These are phyloP conservation scores for Sporothrix luriei DNA, from an alignment of 2,329 filamentous ascomycete genomes.

Conservation along the genomic window DNA sequence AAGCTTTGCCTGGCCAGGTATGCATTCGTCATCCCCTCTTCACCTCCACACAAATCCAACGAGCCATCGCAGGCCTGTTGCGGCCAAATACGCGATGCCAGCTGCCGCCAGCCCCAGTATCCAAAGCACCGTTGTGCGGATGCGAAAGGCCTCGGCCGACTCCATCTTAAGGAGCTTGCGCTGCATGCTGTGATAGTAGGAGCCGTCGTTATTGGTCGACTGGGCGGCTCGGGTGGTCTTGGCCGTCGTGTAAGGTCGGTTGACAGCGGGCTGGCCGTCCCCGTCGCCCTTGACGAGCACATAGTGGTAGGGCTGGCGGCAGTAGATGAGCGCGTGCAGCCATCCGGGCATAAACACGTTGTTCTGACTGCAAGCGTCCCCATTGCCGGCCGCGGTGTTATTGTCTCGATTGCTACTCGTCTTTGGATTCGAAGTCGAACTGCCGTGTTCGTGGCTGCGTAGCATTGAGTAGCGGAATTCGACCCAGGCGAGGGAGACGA, in stretches of 20 bases:
- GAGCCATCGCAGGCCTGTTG: conserved; percentile 37
- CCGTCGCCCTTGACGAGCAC: conserved; percentile 36
- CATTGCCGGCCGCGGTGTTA: neutral
- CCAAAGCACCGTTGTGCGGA: conserved; percentile 58
- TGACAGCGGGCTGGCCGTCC: neutral
- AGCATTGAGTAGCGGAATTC: conserved; percentile 59
- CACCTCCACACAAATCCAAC: conserved; percentile 16
- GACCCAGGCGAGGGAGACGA: conserved; percentile 65
- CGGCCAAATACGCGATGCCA: conserved; percentile 40
- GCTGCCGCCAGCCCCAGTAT: conserved; percentile 48
- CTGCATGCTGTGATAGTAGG: conserved; percentile 60
- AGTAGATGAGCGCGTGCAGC: conserved; percentile 49
- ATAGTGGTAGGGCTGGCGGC: conserved; percentile 47
- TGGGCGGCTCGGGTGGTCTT: conserved; percentile 23
- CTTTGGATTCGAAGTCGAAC: conserved; percentile 24
- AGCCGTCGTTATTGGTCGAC: conserved; percentile 39
- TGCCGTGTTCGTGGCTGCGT: conserved; percentile 49
- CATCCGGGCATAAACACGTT: conserved; percentile 47
- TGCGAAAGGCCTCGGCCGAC: conserved; percentile 64
- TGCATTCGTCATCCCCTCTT: neutral
- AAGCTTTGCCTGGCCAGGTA: neutral
- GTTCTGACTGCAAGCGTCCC: conserved; percentile 26
- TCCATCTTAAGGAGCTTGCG: conserved; percentile 64
- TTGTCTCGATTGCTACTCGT: conserved; percentile 29
- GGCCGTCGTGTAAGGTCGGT: conserved; percentile 27